Base-by-base conservation (phyloP, 2,329 filamentous ascomycete species). In the Calonectria pteridis region DNA sequence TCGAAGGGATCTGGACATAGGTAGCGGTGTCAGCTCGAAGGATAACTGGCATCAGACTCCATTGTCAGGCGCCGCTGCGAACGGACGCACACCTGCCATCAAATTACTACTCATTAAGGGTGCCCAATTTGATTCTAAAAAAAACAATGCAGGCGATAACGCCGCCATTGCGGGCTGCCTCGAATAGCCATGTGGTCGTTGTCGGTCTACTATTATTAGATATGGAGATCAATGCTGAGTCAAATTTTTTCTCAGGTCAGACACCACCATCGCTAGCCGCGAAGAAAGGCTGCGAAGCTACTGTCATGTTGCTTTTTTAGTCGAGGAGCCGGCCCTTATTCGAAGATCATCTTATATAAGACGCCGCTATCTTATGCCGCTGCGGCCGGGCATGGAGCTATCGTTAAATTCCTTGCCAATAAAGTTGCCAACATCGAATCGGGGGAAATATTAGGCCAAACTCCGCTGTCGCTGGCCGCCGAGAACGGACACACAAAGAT, bases 41-140 rank as follows among this genome's bases (percentile, higher is more conserved):
- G 18, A 43, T 6, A n/a, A 43, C 13, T 43, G 16, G 18, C 1
- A 1, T n/a, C 40, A 43, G 7, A 43, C 40, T 3, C 40, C 40
- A 9, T 7, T 43, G 3, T 43, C 18, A n/a, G 3, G 40, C 4
- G 40, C 40, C 7, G 40, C 40, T 2, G 1, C 40, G 18, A 43
- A 43, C 1, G 40, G 40, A n/a, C 40, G n/a, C 18, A 43, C 7
- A n/a, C 13, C 40, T 1, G 6, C n/a, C 7, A 18, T 43, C 6
- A 13, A n/a, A 6, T 3, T 46, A 5, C n/a, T n/a, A 0, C 6
- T 46, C 0, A 9, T 13, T 5, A 13, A 6, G 11, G n/a, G n/a
- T 13, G 43, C n/a, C n/a, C 1, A 46, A 4, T 20, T 13, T 46
- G 43, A n/a, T 3, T 13, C 20, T 9, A 23, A n/a, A 46, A 23